These are phyloP conservation scores for Micractinium sp. DNA, from an alignment of 139 green algal genomes.

Conservation along the genomic window DNA sequence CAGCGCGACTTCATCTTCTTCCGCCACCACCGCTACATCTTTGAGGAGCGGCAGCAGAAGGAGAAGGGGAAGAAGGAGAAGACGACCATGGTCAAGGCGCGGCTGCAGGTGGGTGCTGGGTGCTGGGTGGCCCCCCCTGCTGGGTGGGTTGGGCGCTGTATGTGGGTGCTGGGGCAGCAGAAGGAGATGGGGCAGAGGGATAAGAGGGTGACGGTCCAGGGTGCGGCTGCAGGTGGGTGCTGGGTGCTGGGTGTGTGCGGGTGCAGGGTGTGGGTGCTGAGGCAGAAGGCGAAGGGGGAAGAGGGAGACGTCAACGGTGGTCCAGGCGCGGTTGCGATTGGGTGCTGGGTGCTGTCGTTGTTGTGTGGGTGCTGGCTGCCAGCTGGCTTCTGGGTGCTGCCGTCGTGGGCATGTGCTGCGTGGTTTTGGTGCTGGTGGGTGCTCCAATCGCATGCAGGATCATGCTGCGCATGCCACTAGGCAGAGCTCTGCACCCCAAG, in stretches of 20 bases:
- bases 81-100: conserved; percentile 57
- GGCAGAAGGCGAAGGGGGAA: not conserved
- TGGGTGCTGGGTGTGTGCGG: not conserved
- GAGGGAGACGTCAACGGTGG: too few species aligned
- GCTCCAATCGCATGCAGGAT: too few species aligned
- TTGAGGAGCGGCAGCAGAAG: conserved; percentile 83
- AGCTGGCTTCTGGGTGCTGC: too few species aligned
- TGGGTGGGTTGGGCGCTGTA: too few species aligned
- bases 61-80: conserved; percentile 67
- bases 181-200: not conserved
- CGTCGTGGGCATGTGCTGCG: not conserved
- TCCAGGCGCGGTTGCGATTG: not conserved
- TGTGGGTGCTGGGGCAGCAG: not conserved
- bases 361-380: too few species aligned
- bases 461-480: too few species aligned
- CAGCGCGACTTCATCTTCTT: conserved; percentile 99
- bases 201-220: not conserved
- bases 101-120: conserved; percentile 63
- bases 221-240: not conserved
- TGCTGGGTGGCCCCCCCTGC: too few species aligned
- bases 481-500: too few species aligned
- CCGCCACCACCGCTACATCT: conserved; percentile 92
- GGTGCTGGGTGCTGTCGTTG: not conserved
- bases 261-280: not conserved
- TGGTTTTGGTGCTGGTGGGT: not conserved